A percentile compares a stretch with the other conserved stretches of the same genome.
Conservation (phyloP, 139 green algal genomes). For the Dunaliella sp. region DNA sequence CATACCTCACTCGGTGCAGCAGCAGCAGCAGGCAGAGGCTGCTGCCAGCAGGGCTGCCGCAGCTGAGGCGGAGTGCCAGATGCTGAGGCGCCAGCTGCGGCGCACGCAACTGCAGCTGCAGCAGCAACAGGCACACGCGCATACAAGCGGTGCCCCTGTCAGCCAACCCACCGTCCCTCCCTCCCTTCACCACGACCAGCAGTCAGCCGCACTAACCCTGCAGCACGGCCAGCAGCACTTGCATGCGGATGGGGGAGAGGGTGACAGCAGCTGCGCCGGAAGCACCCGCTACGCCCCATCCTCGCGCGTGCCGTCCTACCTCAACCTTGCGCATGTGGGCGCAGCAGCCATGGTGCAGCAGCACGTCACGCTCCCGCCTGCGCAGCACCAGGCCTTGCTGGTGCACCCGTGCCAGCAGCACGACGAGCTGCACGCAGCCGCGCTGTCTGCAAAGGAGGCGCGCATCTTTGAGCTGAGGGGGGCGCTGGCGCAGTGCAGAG, state of each 20-base stretch:
- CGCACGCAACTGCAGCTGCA: conserved; percentile 9
- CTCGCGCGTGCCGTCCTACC: background rate
- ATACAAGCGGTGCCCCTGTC: too few relatives aligned
- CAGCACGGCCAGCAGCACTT: conserved; percentile 7
- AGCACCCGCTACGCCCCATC: background rate
- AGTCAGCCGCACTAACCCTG: background rate
- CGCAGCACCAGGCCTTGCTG: background rate
- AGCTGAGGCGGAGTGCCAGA: conserved; percentile 7
- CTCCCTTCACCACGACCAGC: too few relatives aligned
- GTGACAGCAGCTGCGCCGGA: background rate
- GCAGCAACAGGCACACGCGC: conserved; percentile 5
- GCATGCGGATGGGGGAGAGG: background rate
- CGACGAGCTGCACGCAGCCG: background rate
- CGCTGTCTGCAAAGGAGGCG: conserved; percentile 28
- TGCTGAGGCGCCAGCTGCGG: conserved; percentile 14
- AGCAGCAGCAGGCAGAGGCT: background rate
- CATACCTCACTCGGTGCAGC: background rate
- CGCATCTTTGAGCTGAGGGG: conserved; percentile 41
- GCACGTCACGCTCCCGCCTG: background rate
- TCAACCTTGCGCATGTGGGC: background rate
- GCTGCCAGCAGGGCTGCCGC: conserved; percentile 1
- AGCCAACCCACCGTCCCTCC: too few relatives aligned
- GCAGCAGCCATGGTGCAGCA: background rate
- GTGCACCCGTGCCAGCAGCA: background rate
- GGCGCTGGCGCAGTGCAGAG: conserved; percentile 23